Percentiles rank a stretch among this genome's conserved stretches.
Evolutionary conservation across 345 rosid species (phyloP).

Genomic region (Kandelia obovata): DNA sequence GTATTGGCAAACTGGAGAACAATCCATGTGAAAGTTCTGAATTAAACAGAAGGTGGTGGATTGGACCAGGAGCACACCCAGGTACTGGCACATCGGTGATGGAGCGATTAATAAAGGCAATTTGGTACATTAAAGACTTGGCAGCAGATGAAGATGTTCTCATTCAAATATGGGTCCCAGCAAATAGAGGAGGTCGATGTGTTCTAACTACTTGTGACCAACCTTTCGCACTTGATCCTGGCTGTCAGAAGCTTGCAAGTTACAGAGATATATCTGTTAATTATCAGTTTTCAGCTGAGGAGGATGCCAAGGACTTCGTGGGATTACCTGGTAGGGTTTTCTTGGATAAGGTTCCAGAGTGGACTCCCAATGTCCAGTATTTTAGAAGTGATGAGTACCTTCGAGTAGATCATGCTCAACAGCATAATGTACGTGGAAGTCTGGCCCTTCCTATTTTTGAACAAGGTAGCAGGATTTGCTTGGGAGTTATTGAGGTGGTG

Average conservation of each 20-base stretch:
- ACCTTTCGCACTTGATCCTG: conserved; percentile 59
- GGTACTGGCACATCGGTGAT: conserved; percentile 49
- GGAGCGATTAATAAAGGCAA: conserved; percentile 65
- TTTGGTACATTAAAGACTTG: conserved; percentile 52
- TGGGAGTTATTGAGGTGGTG: conserved; percentile 93
- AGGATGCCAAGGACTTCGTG: conserved; percentile 52
- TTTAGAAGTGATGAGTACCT: conserved; percentile 81
- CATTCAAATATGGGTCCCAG: conserved; percentile 87
- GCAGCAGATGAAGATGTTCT: conserved; percentile 63
- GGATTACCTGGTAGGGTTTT: conserved; percentile 90
- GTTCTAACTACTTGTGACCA: conserved; percentile 64
- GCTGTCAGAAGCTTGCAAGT: conserved; percentile 56
- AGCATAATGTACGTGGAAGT: conserved; percentile 70
- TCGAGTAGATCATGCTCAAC: conserved; percentile 69
- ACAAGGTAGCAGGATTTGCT: conserved; percentile 70
- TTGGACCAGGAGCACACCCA: conserved; percentile 48
- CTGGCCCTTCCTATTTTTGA: conserved; percentile 92
- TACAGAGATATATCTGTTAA: conserved; percentile 73
- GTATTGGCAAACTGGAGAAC: conserved; percentile 14
- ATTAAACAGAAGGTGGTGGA: conserved; percentile 60
- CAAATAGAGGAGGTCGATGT: conserved; percentile 56
- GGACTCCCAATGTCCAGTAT: conserved; percentile 95
- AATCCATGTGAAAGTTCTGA: conserved; percentile 33
- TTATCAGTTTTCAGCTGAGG: conserved; percentile 72
- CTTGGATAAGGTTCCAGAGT: conserved; percentile 81